A percentile compares a stretch with the other conserved stretches of the same genome.
phyloP scores from a whole-genome alignment of 1,284 basidiomycete species.

The Boletus smithii region DNA sequence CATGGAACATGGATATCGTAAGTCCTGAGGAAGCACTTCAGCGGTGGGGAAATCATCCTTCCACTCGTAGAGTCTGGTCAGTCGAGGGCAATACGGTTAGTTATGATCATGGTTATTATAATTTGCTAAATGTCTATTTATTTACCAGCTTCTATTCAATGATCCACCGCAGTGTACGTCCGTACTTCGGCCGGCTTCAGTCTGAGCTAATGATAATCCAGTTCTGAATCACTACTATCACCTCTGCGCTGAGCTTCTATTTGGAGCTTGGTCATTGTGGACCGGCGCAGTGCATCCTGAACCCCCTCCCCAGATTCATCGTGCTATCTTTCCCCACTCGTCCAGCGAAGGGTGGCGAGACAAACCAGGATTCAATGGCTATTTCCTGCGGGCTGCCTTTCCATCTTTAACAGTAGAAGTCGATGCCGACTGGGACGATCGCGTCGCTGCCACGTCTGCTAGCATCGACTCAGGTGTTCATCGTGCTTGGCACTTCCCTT shows the following conservation, averaged over 20 bases:
- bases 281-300: slow-evolving; percentile 42
- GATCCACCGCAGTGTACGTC: slow-evolving; percentile 57
- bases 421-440: slow-evolving; percentile 66
- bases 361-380: slow-evolving; percentile 66
- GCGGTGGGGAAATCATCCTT: slow-evolving; percentile 52
- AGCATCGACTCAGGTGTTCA: slow-evolving; percentile 8
- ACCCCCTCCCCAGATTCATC: slow-evolving; percentile 54
- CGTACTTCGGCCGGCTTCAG: background rate
- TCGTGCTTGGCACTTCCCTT: slow-evolving; percentile 55
- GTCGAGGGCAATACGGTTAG: slow-evolving; percentile 69
- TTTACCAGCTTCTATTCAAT: slow-evolving; percentile 53
- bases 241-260: slow-evolving; percentile 72
- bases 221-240: slow-evolving; percentile 82
- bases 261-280: slow-evolving; percentile 74
- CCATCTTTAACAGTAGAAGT: slow-evolving; percentile 70
- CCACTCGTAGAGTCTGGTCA: slow-evolving; percentile 49
- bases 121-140: slow-evolving; percentile 2
- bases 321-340: slow-evolving; percentile 67
- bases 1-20: slow-evolving; percentile 58
- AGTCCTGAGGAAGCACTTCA: slow-evolving; percentile 55
- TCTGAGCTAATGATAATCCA: slow-evolving; percentile 19
- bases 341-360: slow-evolving; percentile 66
- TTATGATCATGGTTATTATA: slow-evolving; percentile 3
- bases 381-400: slow-evolving; percentile 73
- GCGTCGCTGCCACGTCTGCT: slow-evolving; percentile 41